Percentiles rank a stretch among this genome's conserved stretches.
These are phyloP conservation scores for Monosporascus sp. DNA, from an alignment of 2,329 filamentous ascomycete species.

Conservation along the genomic window DNA sequence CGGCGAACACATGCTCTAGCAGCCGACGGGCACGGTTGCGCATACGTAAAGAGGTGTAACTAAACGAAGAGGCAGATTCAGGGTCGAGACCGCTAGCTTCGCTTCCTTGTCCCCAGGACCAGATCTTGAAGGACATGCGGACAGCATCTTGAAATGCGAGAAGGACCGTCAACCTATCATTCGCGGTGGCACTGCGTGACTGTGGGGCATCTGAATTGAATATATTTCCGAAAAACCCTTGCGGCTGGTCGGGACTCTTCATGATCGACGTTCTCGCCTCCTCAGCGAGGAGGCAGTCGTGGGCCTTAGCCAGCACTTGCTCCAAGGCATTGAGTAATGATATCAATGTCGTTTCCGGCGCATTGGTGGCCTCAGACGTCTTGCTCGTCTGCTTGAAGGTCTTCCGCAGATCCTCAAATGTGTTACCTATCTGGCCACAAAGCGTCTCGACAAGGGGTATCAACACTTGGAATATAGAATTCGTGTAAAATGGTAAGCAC, in stretches of 20 bases:
- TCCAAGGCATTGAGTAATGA: constrained; percentile 91
- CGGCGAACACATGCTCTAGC: constrained; percentile 86
- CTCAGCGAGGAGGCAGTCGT: constrained; percentile 74
- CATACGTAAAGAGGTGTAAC: constrained; percentile 85
- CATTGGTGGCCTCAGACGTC: constrained; percentile 28
- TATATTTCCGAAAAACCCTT: constrained; percentile 89
- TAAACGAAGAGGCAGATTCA: constrained; percentile 73
- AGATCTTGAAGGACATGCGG: constrained; percentile 85
- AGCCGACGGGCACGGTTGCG: constrained; percentile 82
- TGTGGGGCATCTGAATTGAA: constrained; percentile 75
- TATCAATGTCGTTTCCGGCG: constrained; percentile 69
- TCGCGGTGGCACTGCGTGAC: constrained; percentile 78
- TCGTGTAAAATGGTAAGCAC: constrained; percentile 76
- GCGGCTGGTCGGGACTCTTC: constrained; percentile 77
- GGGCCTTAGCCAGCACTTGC: constrained; percentile 79
- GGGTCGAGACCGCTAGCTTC: constrained; percentile 57
- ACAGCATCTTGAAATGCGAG: constrained; percentile 97
- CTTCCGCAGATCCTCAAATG: constrained; percentile 65
- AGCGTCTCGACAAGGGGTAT: constrained; percentile 88
- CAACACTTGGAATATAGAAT: constrained; percentile 82
- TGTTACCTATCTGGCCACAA: constrained; percentile 68
- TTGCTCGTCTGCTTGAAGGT: constrained; percentile 47
- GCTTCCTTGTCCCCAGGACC: constrained; percentile 78
- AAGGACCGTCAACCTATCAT: constrained; percentile 86
- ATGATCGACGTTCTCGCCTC: constrained; percentile 62